Evolutionary conservation across 2,329 filamentous ascomycete genomes (phyloP).

Genomic region (Phialophora expanda): DNA sequence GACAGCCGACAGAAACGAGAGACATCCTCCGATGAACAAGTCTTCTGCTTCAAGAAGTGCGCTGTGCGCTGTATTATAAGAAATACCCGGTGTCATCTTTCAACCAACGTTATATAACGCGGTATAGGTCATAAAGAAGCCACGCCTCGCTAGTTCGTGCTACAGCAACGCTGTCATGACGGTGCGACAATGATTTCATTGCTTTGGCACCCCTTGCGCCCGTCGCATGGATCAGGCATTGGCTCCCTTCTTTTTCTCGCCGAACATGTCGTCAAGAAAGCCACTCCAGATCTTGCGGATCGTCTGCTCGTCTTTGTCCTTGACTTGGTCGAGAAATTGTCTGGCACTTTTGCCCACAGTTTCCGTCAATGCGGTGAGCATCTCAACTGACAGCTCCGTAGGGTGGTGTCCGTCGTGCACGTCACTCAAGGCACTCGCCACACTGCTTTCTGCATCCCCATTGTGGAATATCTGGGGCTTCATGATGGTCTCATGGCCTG

Average conservation of each 20-base stretch:
- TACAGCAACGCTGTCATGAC: conserved; percentile 13
- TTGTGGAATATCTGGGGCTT: conserved; percentile 62
- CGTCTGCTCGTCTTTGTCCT: conserved; percentile 49
- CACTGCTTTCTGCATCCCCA: conserved; percentile 39
- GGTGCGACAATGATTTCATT: not conserved
- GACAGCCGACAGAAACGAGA: not conserved
- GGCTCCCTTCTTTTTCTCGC: conserved; percentile 44
- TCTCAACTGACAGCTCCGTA: conserved; percentile 57
- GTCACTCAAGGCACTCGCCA: conserved; percentile 63
- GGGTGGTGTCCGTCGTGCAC: conserved; percentile 62
- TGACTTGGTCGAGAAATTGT: conserved; percentile 46
- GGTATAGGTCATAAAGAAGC: conserved; percentile 18
- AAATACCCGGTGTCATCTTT: conserved; percentile 6
- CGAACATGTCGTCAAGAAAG: conserved; percentile 58
- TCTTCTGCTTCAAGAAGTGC: conserved; percentile 18
- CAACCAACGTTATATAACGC: conserved; percentile 9
- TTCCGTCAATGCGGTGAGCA: conserved; percentile 59
- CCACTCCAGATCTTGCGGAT: conserved; percentile 54
- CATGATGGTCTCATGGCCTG: conserved; percentile 50
- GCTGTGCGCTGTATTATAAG: conserved; percentile 27
- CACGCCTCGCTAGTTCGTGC: conserved; percentile 2
- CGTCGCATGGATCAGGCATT: conserved; percentile 24
- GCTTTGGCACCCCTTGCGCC: not conserved
- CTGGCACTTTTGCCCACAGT: conserved; percentile 50
- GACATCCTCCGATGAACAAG: not conserved